Conservation (phyloP, 1,284 basidiomycete genomes). For the Athelia psychrophila region DNA sequence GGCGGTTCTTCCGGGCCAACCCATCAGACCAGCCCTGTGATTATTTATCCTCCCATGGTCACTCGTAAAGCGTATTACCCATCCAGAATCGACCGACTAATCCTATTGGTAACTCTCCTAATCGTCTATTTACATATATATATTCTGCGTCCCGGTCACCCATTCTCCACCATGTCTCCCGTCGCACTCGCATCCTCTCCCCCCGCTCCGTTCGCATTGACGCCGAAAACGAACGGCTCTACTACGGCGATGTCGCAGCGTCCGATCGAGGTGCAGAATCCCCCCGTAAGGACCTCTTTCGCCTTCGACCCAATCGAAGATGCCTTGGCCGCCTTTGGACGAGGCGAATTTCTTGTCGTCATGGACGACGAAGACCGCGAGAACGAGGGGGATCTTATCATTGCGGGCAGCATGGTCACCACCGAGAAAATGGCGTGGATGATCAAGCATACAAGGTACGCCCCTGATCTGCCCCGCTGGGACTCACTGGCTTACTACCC, state of each 20-base stretch:
- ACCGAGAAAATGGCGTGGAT: slow-evolving; percentile 99
- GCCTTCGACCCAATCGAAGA: slow-evolving; percentile 74
- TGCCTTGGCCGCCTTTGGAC: slow-evolving; percentile 74
- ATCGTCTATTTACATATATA: too few species aligned
- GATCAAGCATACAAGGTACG: slow-evolving; percentile 90
- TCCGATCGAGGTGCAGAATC: slow-evolving; percentile 25
- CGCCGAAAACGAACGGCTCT: background rate
- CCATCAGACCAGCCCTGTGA: too few species aligned
- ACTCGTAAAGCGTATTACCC: too few species aligned
- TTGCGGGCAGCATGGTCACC: slow-evolving; percentile 78
- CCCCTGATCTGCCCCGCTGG: background rate
- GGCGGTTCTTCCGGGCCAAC: too few species aligned
- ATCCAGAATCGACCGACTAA: too few species aligned
- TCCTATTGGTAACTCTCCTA: background rate
- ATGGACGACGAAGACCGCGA: slow-evolving; percentile 94
- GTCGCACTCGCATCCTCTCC: background rate
- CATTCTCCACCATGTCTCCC: background rate
- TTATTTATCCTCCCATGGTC: too few species aligned
- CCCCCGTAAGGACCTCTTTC: slow-evolving; percentile 35
- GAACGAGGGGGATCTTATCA: slow-evolving; percentile 94
- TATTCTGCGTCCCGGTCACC: too few species aligned
- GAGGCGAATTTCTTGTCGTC: slow-evolving; percentile 90
- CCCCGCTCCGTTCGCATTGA: background rate
- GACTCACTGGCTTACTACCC: background rate
- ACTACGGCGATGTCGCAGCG: slow-evolving; percentile 17